A percentile compares a stretch with the other conserved stretches of the same genome.
phyloP scores from a whole-genome alignment of 768 basidiomycete genomes.

The Lepiota brunneoincarnata region DNA sequence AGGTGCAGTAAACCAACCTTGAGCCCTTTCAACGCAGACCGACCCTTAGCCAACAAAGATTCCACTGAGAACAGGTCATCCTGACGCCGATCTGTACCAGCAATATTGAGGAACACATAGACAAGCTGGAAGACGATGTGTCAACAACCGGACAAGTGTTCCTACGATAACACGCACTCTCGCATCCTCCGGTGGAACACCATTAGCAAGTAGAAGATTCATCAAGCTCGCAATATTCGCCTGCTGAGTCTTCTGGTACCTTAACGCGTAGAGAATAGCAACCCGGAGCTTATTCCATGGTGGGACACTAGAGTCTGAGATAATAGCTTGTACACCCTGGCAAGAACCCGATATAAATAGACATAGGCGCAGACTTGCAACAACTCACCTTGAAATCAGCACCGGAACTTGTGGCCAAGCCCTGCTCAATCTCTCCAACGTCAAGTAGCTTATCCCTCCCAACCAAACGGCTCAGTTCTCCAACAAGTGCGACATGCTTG shows the following conservation, averaged over 20 bases:
- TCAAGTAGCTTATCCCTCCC: conserved; percentile 83
- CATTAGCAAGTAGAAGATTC: conserved; percentile 71
- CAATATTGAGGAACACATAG: conserved; percentile 88
- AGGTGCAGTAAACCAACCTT: conserved; percentile 51
- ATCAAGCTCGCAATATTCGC: conserved; percentile 80
- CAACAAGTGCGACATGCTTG: conserved; percentile 96
- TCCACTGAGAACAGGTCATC: conserved; percentile 97
- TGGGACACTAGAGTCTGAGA: conserved; percentile 66
- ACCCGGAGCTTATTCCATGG: conserved; percentile 84
- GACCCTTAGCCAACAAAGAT: conserved; percentile 89
- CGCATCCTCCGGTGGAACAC: conserved; percentile 74
- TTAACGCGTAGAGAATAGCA: conserved; percentile 88
- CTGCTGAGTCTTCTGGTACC: conserved; percentile 89
- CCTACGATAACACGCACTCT: conserved; percentile 38
- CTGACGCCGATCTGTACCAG: conserved; percentile 94
- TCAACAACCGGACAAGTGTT: conserved; percentile 12
- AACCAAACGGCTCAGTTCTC: conserved; percentile 91
- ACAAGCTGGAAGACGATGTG: conserved; percentile 60
- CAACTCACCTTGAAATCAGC: conserved; percentile 77
- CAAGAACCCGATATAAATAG: not conserved
- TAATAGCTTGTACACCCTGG: conserved; percentile 79
- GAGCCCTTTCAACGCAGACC: conserved; percentile 91
- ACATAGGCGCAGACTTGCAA: not conserved
- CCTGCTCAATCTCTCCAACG: conserved; percentile 94
- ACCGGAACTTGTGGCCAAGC: conserved; percentile 88